Conservation (phyloP, 257 asterid genomes). For the Apocynum venetum region DNA sequence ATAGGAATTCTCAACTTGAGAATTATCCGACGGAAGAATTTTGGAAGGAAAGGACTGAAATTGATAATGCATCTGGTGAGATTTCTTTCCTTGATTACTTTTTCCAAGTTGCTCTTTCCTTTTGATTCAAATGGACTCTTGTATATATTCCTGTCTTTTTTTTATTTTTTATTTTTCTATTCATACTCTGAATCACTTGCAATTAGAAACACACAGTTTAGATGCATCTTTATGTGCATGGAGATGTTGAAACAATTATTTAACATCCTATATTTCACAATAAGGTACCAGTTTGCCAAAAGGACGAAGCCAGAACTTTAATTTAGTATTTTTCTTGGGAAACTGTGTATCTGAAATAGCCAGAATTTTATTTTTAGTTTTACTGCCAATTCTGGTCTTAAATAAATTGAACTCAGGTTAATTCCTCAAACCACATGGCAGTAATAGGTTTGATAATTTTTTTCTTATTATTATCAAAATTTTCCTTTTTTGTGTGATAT, state of each 20-base stretch:
- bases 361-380: not conserved
- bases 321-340: not conserved
- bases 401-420: not conserved
- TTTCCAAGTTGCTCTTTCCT: not conserved
- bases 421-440: not conserved
- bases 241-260: not conserved
- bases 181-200: not conserved
- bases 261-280: not conserved
- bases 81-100: not conserved
- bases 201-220: not conserved
- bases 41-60: conserved; percentile 31
- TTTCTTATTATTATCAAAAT: not conserved
- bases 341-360: not conserved
- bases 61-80: conserved; percentile 19
- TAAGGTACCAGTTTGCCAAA: not conserved
- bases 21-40: conserved; percentile 20
- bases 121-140: not conserved
- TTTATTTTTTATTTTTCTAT: not conserved
- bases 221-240: not conserved
- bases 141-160: no score
- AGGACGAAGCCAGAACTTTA: not conserved
- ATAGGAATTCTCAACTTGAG: conserved; percentile 6
- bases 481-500: not conserved
- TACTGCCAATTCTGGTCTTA: not conserved
- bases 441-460: not conserved